Evolutionary conservation across 1,139 yeast species (phyloP).

Genomic region (Magnusiomyces ingens): DNA sequence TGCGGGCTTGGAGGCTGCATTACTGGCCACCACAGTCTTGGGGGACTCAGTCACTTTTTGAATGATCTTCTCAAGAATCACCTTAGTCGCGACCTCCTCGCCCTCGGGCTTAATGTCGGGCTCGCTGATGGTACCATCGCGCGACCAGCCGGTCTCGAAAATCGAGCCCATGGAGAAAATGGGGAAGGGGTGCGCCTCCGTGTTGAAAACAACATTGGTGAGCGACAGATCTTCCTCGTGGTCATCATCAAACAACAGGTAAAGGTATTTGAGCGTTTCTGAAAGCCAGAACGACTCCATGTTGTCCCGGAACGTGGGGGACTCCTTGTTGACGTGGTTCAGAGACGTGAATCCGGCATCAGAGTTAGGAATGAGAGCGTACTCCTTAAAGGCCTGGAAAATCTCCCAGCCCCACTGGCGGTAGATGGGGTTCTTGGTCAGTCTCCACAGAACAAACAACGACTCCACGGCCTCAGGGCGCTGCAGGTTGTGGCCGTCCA

Average conservation of each 20-base stretch:
- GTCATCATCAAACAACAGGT: slow-evolving; percentile 68
- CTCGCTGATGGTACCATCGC: slow-evolving; percentile 7
- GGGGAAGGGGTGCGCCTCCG: slow-evolving; percentile 85
- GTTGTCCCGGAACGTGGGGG: slow-evolving; percentile 56
- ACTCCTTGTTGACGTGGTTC: slow-evolving; percentile 50
- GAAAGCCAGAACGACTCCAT: slow-evolving; percentile 94
- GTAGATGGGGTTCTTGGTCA: slow-evolving; percentile 75
- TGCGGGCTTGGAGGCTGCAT: neutral
- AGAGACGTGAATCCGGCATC: slow-evolving; percentile 65
- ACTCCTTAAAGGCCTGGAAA: slow-evolving; percentile 59
- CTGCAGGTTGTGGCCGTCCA: slow-evolving; percentile 78
- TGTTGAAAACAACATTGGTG: slow-evolving; percentile 67
- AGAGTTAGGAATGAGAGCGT: slow-evolving; percentile 44
- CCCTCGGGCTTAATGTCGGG: neutral
- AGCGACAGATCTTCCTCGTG: slow-evolving; percentile 76
- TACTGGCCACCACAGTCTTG: neutral
- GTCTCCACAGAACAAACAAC: slow-evolving; percentile 67
- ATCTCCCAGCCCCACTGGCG: slow-evolving; percentile 90
- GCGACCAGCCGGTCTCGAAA: slow-evolving; percentile 61
- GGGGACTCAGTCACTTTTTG: neutral
- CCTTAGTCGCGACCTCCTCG: neutral
- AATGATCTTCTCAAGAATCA: neutral
- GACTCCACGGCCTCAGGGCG: slow-evolving; percentile 95
- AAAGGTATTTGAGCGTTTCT: slow-evolving; percentile 84
- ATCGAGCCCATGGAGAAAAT: slow-evolving; percentile 48